These are phyloP conservation scores for Rhizopogon salebrosus DNA, from an alignment of 768 basidiomycete species.

Conservation along the genomic window DNA sequence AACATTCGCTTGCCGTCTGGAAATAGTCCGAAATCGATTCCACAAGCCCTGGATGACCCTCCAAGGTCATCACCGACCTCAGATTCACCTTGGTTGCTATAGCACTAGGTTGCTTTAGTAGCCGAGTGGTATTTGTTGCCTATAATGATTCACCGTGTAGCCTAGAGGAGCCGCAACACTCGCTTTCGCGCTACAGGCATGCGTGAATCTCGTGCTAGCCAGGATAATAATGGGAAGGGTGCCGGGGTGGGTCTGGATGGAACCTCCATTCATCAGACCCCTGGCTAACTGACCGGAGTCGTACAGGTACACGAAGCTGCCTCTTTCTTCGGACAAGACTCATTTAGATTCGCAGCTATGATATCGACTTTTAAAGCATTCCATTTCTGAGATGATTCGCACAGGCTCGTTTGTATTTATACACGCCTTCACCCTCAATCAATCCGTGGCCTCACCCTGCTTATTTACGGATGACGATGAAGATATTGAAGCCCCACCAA, in stretches of 20 bases:
- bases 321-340: constrained; percentile 75
- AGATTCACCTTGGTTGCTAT: too few species aligned
- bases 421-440: constrained; percentile 59
- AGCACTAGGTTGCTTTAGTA: too few species aligned
- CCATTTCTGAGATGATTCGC: not conserved
- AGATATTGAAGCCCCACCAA: constrained; percentile 9
- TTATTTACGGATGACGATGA: constrained; percentile 28
- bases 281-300: too few species aligned
- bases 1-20: too few species aligned
- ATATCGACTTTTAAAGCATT: not conserved
- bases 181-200: constrained; percentile 77
- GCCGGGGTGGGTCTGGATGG: too few species aligned
- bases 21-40: too few species aligned
- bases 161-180: constrained; percentile 83
- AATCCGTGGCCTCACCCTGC: constrained; percentile 15
- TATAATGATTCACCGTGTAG: not conserved
- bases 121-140: not conserved
- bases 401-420: constrained; percentile 69
- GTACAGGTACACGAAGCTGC: too few species aligned
- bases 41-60: too few species aligned
- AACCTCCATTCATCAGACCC: too few species aligned
- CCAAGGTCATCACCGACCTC: too few species aligned
- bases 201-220: constrained; percentile 75
- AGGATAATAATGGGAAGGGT: too few species aligned
- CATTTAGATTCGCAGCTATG: constrained; percentile 80